phyloP scores from a whole-genome alignment of 129 eudicot species.

The Gnaphalium uliginosum region DNA sequence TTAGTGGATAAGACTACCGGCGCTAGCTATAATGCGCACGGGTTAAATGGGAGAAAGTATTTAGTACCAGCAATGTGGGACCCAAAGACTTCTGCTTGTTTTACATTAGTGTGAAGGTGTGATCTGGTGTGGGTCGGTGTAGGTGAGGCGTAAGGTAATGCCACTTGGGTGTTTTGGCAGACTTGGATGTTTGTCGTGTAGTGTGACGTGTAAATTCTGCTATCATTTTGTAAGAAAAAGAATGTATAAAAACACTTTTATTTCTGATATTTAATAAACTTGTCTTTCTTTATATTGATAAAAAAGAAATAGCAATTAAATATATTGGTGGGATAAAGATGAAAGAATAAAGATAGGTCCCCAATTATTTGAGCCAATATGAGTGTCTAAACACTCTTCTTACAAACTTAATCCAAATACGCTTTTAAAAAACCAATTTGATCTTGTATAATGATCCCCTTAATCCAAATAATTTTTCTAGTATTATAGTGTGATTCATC shows the following conservation, averaged over 20 bases:
- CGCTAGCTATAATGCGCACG: conserved; percentile 81
- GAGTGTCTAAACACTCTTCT: too few species aligned
- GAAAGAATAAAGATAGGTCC: not conserved
- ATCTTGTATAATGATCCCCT: too few species aligned
- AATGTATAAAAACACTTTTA: not conserved
- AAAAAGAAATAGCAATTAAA: not conserved
- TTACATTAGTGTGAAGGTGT: conserved; percentile 55
- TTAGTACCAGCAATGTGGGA: conserved; percentile 88
- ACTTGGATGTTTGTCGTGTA: conserved; percentile 41
- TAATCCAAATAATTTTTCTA: too few species aligned
- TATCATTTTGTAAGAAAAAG: conserved; percentile 31
- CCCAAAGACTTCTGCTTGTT: conserved; percentile 55
- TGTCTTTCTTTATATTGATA: conserved; percentile 12
- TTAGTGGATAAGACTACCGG: conserved; percentile 69
- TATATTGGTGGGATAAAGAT: not conserved
- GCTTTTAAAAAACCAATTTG: too few species aligned
- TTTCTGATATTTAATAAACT: conserved; percentile 21
- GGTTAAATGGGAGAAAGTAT: conserved; percentile 67
- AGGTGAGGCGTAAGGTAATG: conserved; percentile 15
- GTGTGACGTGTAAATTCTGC: conserved; percentile 42
- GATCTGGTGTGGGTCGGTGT: conserved; percentile 19
- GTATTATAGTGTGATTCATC: too few species aligned
- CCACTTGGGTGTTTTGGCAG: conserved; percentile 25
- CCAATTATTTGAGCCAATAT: not conserved
- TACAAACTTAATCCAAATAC: too few species aligned